Evolutionary conservation across 2,329 filamentous ascomycete species (phyloP).

Genomic region (Capronia americana): DNA sequence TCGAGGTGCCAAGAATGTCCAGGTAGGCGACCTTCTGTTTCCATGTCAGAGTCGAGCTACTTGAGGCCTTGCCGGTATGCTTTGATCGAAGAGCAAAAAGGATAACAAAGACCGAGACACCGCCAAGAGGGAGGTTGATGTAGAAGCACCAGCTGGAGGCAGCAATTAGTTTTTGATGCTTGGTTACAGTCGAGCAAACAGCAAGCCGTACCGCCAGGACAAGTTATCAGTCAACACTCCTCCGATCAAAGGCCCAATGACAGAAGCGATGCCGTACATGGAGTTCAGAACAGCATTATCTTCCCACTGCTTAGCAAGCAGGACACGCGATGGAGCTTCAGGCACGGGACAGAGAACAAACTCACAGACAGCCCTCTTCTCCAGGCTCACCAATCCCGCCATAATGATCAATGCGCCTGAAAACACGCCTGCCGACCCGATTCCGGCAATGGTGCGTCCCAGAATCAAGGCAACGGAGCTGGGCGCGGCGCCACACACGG

Average conservation of each 20-base stretch:
- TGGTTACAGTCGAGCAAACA: background rate
- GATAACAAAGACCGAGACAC: constrained; percentile 39
- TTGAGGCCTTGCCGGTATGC: constrained; percentile 23
- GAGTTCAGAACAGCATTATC: constrained; percentile 16
- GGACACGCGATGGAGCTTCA: background rate
- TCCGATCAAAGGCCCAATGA: constrained; percentile 51
- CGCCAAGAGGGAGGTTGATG: constrained; percentile 46
- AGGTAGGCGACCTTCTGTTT: constrained; percentile 12
- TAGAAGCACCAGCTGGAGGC: constrained; percentile 38
- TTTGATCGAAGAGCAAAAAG: constrained; percentile 1
- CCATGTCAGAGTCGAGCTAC: constrained; percentile 33
- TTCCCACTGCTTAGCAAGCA: background rate
- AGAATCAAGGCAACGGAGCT: constrained; percentile 49
- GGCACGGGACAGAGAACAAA: constrained; percentile 22
- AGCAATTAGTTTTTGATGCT: background rate
- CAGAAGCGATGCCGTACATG: constrained; percentile 46
- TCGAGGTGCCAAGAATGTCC: constrained; percentile 47
- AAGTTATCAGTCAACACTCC: constrained; percentile 49
- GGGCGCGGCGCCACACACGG: constrained; percentile 48
- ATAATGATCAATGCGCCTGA: constrained; percentile 46
- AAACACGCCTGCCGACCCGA: constrained; percentile 49
- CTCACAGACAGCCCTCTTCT: constrained; percentile 38
- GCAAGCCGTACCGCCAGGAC: constrained; percentile 33
- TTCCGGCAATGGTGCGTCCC: constrained; percentile 50
- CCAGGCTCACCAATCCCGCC: constrained; percentile 38